Percentiles rank a stretch among this genome's conserved stretches.
Evolutionary conservation across 148 eudicot genomes (phyloP).

Genomic region (Camellia lanceoleosa): DNA sequence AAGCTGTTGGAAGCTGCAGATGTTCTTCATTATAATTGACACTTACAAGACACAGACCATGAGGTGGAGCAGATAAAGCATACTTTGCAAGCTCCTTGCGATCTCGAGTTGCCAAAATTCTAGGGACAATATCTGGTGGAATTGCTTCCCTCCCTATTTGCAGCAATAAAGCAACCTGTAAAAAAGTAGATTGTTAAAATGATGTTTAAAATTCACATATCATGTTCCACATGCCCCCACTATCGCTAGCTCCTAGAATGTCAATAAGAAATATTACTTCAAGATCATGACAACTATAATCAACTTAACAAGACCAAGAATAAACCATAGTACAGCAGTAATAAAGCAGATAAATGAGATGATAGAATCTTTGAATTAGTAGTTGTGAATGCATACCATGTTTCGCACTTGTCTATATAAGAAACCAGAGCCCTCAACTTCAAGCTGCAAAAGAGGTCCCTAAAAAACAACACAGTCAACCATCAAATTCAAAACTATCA

Average conservation of each 20-base stretch:
- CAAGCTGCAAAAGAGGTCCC: slow-evolving; percentile 88
- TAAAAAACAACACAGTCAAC: slow-evolving; percentile 26
- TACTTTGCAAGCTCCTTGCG: slow-evolving; percentile 73
- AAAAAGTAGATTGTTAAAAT: not conserved
- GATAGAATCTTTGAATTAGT: not conserved
- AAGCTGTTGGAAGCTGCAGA: slow-evolving; percentile 48
- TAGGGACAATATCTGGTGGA: slow-evolving; percentile 69
- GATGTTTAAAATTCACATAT: not conserved
- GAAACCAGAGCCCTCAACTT: slow-evolving; percentile 98
- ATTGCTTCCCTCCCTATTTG: slow-evolving; percentile 86
- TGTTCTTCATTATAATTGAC: slow-evolving; percentile 69
- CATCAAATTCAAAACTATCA: not conserved
- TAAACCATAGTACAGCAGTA: not conserved
- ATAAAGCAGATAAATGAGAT: not conserved
- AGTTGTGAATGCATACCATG: slow-evolving; percentile 51
- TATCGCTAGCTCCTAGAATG: not conserved
- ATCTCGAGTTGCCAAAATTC: slow-evolving; percentile 58
- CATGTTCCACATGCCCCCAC: not conserved
- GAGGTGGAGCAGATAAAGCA: slow-evolving; percentile 66
- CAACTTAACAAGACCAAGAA: not conserved
- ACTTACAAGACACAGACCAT: slow-evolving; percentile 61
- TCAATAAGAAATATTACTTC: not conserved
- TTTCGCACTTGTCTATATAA: slow-evolving; percentile 92
- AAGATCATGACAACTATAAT: not conserved
- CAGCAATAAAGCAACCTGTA: slow-evolving; percentile 80